Evolutionary conservation across 331 rosid species (phyloP), one percentile per base, ranked within the genome.

Genomic region (Quercus tomentella): DNA sequence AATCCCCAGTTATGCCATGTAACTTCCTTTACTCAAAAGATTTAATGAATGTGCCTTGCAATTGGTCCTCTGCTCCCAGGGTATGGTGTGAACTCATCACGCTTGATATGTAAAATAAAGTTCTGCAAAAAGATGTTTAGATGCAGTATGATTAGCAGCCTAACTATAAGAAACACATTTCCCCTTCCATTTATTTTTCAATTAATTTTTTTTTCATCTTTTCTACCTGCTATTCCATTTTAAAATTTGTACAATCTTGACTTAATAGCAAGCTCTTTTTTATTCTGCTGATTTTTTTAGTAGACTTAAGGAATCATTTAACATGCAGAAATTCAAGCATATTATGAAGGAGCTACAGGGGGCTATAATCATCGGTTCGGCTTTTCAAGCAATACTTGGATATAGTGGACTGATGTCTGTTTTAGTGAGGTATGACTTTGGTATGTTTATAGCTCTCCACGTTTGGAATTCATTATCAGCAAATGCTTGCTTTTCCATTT

Each of bases 281-380:
- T 30, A 20, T 70, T 37, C 49, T 31, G 8, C 54, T 25, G 57
- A 18, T 15, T 23, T 23, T 56, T 56, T 56, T 69, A 5, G 63
- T 8, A n/a, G n/a, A 51, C 68, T 37, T 23, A 16, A 16, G 65
- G 61, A 16, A 5, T 82, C 56, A 33, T 72, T 82, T 69, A 31
- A 51, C 82, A 68, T 63, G 80, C 91, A 96, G 99, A 96, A 91
- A 85, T 96, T 93, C 85, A 89, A 84, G 86, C 99, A 93, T 80
- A 87, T 93, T 82, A 96, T 96, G 99, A 96, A 90, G 91, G 98
- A 96, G 88, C 88, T 96, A 79, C 99, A 96, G 85, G 99, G 99
- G 71, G 97, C 98, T 75, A 81, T 93, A 87, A 96, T 96, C 70
- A 92, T 93, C 72, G 91, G 92, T 74, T 89, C 99, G 57, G 88